Base-by-base conservation (phyloP, 2,329 filamentous ascomycete species). In the Neopestalotiopsis rosae region DNA sequence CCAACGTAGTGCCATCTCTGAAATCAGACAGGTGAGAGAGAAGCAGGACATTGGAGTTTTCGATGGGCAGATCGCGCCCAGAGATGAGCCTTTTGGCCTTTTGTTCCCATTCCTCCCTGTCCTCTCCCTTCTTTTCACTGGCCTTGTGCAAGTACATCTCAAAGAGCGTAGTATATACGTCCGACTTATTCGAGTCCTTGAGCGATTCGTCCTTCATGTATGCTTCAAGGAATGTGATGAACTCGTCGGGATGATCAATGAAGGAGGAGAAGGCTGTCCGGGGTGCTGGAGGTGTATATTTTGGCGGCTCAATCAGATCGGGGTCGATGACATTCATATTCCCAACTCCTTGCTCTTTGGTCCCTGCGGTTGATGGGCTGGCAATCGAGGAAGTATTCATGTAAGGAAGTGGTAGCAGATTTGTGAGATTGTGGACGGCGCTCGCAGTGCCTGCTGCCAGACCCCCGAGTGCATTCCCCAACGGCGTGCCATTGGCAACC, bases 81-180 rank as follows among this genome's bases (percentile, higher is more conserved):
- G 96, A 91, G 68, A 99, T 95, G 30, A 98, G 87, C 71, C 90
- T 91, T 82, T 96, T 97, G 0, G 96, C 96, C 78, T 97, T 98
- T 58, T 86, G 87, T 77, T 98, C 94, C 95, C 96, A 99, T 72
- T 92, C 88, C 74, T 92, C 88, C 72, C 91, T 90, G 77, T 79
- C 80, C 61, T 85, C 84, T 10, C 91, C 91, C 75, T 91, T 93
- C 76, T 91, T 91, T 69, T 91, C 89, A 69, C 90, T 92, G 28
- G 95, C 93, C 74, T 94, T 96, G 79, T 97, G 93, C 9, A 99
- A 85, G 77, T 98, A 99, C 92, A 99, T 98, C 80, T 99, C 97
- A 77, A 99, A 98, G 14, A 99, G 81, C 0, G 97, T 98, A 0
- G 95, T 98, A 76, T 96, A 96, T 17, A 99, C 86, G 79, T 99